Percentiles rank a stretch among this genome's conserved stretches.
phyloP scores from a whole-genome alignment of 352 stramenopile species.

The Discostella stelligera region DNA sequence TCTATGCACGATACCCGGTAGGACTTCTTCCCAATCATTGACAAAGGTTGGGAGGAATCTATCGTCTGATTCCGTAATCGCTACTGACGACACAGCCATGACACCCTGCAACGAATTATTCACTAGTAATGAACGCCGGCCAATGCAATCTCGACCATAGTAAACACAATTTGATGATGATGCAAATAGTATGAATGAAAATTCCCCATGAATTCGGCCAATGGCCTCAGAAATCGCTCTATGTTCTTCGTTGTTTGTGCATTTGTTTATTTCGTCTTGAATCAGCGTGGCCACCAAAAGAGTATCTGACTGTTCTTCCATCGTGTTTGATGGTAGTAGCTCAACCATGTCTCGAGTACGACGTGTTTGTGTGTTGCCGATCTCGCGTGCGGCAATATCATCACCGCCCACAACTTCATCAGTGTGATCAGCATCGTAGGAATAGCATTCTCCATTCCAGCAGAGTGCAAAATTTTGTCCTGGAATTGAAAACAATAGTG shows the following conservation, averaged over 20 bases:
- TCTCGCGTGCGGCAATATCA: constrained; percentile 1
- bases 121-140: constrained; percentile 88
- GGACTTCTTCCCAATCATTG: constrained; percentile 83
- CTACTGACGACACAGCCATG: constrained; percentile 37
- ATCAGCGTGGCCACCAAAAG: constrained; percentile 28
- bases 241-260: constrained; percentile 17
- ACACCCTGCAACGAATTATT: constrained; percentile 43
- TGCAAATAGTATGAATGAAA: constrained; percentile 85
- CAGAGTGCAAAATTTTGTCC: constrained; percentile 46
- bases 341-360: constrained; percentile 73
- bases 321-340: constrained; percentile 54
- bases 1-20: constrained; percentile 82
- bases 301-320: constrained; percentile 45
- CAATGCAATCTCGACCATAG: constrained; percentile 89
- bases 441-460: constrained; percentile 94
- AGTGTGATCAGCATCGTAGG: constrained; percentile 10
- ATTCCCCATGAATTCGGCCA: constrained; percentile 73
- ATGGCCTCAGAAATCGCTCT: constrained; percentile 37
- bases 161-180: constrained; percentile 78
- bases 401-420: constrained; percentile 13
- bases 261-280: constrained; percentile 16
- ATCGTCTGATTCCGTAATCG: constrained; percentile 30
- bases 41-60: constrained; percentile 4
- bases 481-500: constrained; percentile 70
- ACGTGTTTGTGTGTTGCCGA: neutral